These are phyloP conservation scores for Sporothrix sp. DNA, from an alignment of 2,329 filamentous ascomycete species.

Conservation along the genomic window DNA sequence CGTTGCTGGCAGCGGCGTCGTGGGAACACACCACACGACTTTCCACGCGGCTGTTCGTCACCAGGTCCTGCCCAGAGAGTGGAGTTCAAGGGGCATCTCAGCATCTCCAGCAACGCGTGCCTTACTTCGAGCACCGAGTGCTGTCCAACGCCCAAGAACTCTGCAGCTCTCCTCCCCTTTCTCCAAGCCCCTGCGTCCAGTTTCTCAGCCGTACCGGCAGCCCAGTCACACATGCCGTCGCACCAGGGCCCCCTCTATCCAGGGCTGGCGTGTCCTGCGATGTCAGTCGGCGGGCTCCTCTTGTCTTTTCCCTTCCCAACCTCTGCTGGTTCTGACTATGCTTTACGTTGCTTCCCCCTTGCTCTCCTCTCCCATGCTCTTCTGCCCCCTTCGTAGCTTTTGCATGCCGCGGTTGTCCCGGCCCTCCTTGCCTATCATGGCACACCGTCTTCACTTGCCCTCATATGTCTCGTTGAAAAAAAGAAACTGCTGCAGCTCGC, in stretches of 20 bases:
- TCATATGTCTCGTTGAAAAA: not conserved
- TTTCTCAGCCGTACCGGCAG: no score
- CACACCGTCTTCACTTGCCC: not conserved
- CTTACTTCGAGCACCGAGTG: no score
- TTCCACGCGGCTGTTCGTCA: no score
- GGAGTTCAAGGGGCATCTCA: no score
- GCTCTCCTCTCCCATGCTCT: not conserved
- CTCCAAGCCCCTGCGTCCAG: not conserved
- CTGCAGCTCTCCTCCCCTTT: not conserved
- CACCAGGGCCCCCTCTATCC: not conserved
- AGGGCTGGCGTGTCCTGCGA: not conserved
- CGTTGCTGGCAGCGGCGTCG: not conserved
- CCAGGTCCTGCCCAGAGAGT: no score
- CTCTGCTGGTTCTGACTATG: not conserved
- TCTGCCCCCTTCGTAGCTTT: not conserved
- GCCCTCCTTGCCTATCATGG: constrained; percentile 7
- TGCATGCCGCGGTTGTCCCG: constrained; percentile 6
- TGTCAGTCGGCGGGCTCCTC: not conserved
- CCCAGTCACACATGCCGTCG: no score
- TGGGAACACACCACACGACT: not conserved
- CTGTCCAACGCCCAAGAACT: not conserved
- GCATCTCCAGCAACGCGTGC: no score
- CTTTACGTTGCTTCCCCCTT: not conserved
- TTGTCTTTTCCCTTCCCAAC: not conserved
- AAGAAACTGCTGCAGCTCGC: no score